Conservation (phyloP, 148 eudicot species). For the Fagopyrum homotropicum region DNA sequence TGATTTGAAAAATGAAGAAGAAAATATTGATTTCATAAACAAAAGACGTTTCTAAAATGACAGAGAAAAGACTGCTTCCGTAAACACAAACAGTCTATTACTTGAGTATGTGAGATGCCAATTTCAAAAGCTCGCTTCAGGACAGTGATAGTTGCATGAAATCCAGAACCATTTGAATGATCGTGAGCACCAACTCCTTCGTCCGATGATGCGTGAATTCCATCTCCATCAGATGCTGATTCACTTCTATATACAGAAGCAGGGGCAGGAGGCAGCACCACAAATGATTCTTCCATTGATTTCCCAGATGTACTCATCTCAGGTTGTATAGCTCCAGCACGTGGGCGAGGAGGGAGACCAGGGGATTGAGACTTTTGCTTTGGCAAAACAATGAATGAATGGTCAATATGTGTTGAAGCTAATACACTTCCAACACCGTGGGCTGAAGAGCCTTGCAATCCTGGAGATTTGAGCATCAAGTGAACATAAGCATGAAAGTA, state of each 20-base stretch:
- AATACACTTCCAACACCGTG: conserved; percentile 66
- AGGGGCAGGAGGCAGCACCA: conserved; percentile 94
- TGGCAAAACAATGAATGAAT: conserved; percentile 88
- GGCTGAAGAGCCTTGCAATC: conserved; percentile 75
- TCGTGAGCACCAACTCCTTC: conserved; percentile 52
- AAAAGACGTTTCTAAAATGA: neutral
- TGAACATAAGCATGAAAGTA: neutral
- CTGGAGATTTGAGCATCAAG: conserved; percentile 26
- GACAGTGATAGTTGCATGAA: conserved; percentile 76
- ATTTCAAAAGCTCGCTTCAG: conserved; percentile 89
- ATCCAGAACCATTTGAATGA: conserved; percentile 74
- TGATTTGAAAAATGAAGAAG: neutral
- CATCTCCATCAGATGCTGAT: conserved; percentile 54
- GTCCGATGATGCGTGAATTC: conserved; percentile 33
- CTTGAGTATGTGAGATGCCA: conserved; percentile 87
- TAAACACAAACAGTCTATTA: conserved; percentile 12
- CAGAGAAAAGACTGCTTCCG: neutral
- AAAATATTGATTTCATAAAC: neutral
- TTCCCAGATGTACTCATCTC: conserved; percentile 60
- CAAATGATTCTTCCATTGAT: conserved; percentile 95
- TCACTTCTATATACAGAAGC: conserved; percentile 90
- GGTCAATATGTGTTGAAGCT: conserved; percentile 82
- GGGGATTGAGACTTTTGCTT: conserved; percentile 55
- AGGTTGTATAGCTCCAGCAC: conserved; percentile 47
- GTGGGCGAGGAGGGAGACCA: conserved; percentile 77